These are phyloP conservation scores for Tuctoria greenei DNA, from an alignment of 176 grass and related monocot genomes.

Conservation along the genomic window DNA sequence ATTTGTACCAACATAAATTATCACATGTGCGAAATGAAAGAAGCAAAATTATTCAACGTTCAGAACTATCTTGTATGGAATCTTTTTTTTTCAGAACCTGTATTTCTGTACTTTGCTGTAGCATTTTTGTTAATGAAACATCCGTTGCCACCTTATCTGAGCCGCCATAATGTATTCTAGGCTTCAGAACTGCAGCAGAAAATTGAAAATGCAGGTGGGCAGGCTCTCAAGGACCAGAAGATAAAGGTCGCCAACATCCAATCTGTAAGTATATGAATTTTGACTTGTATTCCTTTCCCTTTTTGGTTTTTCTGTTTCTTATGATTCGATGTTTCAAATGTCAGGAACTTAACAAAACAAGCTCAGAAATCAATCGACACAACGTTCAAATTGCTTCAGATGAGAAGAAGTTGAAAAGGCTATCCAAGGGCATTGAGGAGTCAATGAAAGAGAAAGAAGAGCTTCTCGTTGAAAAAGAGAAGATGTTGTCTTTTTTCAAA, in stretches of 20 bases:
- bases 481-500: constrained; percentile 60
- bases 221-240: constrained; percentile 88
- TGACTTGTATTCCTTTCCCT: not conserved
- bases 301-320: not conserved
- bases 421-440: constrained; percentile 69
- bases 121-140: not conserved
- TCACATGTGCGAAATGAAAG: not conserved
- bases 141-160: constrained; percentile 11
- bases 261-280: constrained; percentile 55
- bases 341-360: constrained; percentile 94
- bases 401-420: constrained; percentile 74
- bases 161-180: constrained; percentile 38
- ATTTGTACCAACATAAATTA: not conserved
- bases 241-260: constrained; percentile 78
- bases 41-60: constrained; percentile 7
- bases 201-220: constrained; percentile 91
- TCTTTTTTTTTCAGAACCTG: not conserved
- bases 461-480: constrained; percentile 56
- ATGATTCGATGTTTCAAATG: constrained; percentile 1
- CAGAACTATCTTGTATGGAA: not conserved
- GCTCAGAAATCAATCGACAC: constrained; percentile 83
- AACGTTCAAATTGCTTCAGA: constrained; percentile 74
- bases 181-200: constrained; percentile 90
- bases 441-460: constrained; percentile 69
- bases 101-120: constrained; percentile 20